These are phyloP conservation scores for Yarrowia yakushimensis DNA, from an alignment of 805 yeast genomes.

Conservation along the genomic window DNA sequence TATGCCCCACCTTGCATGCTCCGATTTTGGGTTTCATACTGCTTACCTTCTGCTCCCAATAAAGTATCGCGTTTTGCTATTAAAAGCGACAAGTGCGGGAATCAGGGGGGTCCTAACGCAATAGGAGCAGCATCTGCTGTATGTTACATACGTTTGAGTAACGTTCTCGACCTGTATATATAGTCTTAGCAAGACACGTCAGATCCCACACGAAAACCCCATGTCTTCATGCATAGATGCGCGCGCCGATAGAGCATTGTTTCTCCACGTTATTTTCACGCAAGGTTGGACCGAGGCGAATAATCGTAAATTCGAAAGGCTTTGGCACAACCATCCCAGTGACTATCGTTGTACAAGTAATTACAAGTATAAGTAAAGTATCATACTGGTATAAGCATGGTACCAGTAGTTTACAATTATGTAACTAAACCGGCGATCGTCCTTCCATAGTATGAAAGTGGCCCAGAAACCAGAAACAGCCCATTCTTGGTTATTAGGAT, in stretches of 20 bases:
- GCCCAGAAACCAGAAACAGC: too few relatives aligned
- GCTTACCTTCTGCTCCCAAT: background rate
- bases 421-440: too few relatives aligned
- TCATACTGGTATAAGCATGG: too few relatives aligned
- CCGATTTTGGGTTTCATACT: background rate
- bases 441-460: too few relatives aligned
- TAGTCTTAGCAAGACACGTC: background rate
- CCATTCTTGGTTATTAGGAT: too few relatives aligned
- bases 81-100: background rate
- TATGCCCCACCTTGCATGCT: background rate
- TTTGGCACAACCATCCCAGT: background rate
- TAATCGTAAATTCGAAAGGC: background rate
- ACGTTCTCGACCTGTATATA: background rate
- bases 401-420: too few relatives aligned
- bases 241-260: background rate
- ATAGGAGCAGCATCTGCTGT: background rate
- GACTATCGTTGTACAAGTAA: too few relatives aligned
- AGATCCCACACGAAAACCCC: background rate
- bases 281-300: conserved; percentile 6
- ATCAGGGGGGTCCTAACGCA: background rate
- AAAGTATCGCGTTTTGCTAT: background rate
- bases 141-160: background rate
- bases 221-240: background rate
- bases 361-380: too few relatives aligned
- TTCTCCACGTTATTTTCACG: background rate